phyloP scores from a whole-genome alignment of 2,329 filamentous ascomycete genomes.

The Thielaviopsis populi region DNA sequence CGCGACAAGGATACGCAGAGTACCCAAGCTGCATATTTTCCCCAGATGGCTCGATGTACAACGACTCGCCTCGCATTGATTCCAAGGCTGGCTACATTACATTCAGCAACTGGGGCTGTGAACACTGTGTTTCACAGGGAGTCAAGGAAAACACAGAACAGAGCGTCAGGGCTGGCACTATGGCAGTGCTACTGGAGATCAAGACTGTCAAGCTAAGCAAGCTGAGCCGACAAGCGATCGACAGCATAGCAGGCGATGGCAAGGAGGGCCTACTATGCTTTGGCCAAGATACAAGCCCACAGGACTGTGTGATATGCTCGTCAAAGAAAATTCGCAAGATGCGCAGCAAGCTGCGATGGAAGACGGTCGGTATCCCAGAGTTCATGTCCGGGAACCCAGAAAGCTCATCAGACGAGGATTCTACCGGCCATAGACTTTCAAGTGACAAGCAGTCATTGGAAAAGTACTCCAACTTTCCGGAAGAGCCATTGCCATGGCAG shows the following conservation, averaged over 20 bases:
- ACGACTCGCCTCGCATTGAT: conserved; percentile 9
- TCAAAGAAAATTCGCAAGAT: conserved; percentile 9
- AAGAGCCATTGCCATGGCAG: background rate
- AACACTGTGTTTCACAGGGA: conserved; percentile 10
- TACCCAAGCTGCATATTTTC: conserved; percentile 13
- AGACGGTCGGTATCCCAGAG: conserved; percentile 8
- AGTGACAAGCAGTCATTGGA: conserved; percentile 1
- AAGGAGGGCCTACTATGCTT: conserved; percentile 8
- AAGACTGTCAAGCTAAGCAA: conserved; percentile 11
- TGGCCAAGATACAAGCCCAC: background rate
- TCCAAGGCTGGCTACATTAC: conserved; percentile 8
- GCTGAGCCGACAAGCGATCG: conserved; percentile 2
- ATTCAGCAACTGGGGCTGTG: conserved; percentile 15
- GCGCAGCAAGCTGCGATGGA: conserved; percentile 10
- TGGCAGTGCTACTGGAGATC: conserved; percentile 13
- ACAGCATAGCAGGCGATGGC: background rate
- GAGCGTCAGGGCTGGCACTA: background rate
- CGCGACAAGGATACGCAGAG: conserved; percentile 4
- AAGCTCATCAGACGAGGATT: background rate
- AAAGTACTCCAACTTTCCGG: background rate
- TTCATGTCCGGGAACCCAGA: conserved; percentile 10
- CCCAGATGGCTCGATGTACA: conserved; percentile 11
- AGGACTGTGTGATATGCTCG: conserved; percentile 7
- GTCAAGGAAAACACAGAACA: conserved; percentile 6
- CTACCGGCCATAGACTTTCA: background rate